Percentiles rank a stretch among this genome's conserved stretches.
phyloP scores from a whole-genome alignment of 768 basidiomycete species.

The Tricholoma terreum region DNA sequence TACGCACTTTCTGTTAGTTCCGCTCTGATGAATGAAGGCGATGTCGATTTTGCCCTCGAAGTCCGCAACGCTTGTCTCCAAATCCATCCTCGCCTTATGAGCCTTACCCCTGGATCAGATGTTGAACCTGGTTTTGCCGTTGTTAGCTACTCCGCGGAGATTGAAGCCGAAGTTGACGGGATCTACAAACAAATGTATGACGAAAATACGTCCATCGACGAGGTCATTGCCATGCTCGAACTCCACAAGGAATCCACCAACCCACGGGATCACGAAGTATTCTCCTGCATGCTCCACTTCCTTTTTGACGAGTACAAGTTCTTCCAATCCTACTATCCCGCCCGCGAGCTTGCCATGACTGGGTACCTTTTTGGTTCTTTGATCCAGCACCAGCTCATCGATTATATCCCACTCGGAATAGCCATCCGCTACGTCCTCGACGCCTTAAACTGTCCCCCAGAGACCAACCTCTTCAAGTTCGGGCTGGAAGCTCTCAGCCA shows the following conservation, averaged over 20 bases:
- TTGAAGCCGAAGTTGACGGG: slow-evolving; percentile 89
- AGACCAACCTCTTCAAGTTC: slow-evolving; percentile 93
- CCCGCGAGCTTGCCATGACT: slow-evolving; percentile 92
- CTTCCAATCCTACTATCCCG: slow-evolving; percentile 94
- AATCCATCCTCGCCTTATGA: slow-evolving; percentile 95
- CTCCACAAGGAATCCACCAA: slow-evolving; percentile 80
- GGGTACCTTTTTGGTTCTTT: slow-evolving; percentile 95
- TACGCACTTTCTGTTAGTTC: slow-evolving; percentile 44
- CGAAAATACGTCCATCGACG: slow-evolving; percentile 90
- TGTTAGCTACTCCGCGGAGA: slow-evolving; percentile 82
- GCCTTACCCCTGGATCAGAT: slow-evolving; percentile 80
- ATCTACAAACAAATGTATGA: slow-evolving; percentile 99
- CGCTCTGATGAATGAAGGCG: slow-evolving; percentile 68
- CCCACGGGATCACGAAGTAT: slow-evolving; percentile 88
- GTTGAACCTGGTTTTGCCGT: slow-evolving; percentile 90
- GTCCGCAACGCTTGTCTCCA: slow-evolving; percentile 91
- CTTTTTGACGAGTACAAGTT: slow-evolving; percentile 99
- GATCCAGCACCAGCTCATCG: slow-evolving; percentile 90
- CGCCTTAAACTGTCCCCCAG: slow-evolving; percentile 85
- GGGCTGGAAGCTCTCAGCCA: slow-evolving; percentile 87
- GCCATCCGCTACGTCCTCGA: slow-evolving; percentile 96
- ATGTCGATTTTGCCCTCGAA: slow-evolving; percentile 85
- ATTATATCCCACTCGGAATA: slow-evolving; percentile 92
- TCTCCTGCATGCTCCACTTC: slow-evolving; percentile 99
- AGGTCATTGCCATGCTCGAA: slow-evolving; percentile 86